These are phyloP conservation scores for Puccinia coronata DNA, from an alignment of 1,284 basidiomycete species.

Conservation along the genomic window DNA sequence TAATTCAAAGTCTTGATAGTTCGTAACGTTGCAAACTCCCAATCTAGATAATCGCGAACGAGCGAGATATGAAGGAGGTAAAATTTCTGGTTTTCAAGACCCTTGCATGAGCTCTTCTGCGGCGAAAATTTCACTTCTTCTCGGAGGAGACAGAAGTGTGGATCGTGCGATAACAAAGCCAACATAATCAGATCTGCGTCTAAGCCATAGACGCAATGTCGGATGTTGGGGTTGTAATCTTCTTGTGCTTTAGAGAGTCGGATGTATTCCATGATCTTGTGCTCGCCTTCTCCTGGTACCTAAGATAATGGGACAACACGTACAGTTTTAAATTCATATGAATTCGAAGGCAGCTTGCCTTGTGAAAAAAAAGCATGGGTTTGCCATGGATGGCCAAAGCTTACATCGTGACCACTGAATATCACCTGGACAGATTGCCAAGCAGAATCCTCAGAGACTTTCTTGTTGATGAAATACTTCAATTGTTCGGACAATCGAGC, in stretches of 20 bases:
- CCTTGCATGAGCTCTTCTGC: background rate
- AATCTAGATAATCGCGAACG: conserved; percentile 59
- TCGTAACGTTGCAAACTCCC: conserved; percentile 56
- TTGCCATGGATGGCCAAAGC: conserved; percentile 38
- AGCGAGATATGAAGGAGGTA: conserved; percentile 56
- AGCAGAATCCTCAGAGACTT: conserved; percentile 89
- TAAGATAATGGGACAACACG: conserved; percentile 22
- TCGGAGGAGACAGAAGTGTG: conserved; percentile 93
- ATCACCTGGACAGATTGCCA: conserved; percentile 92
- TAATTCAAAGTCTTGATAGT: conserved; percentile 52
- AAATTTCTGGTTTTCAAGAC: conserved; percentile 52
- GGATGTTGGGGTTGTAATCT: conserved; percentile 86
- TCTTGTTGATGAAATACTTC: conserved; percentile 95
- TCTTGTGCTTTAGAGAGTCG: conserved; percentile 89
- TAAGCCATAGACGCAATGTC: conserved; percentile 96
- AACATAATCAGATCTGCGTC: conserved; percentile 99
- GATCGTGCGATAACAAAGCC: conserved; percentile 92
- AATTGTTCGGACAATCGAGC: conserved; percentile 82
- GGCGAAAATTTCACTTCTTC: conserved; percentile 72
- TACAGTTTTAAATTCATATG: background rate
- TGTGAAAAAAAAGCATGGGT: background rate
- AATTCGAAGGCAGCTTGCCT: background rate
- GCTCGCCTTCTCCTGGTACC: conserved; percentile 95
- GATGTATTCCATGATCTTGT: conserved; percentile 99
- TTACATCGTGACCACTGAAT: conserved; percentile 89